These are phyloP conservation scores for Suillus clintonianus DNA, from an alignment of 768 basidiomycete genomes.

Conservation along the genomic window DNA sequence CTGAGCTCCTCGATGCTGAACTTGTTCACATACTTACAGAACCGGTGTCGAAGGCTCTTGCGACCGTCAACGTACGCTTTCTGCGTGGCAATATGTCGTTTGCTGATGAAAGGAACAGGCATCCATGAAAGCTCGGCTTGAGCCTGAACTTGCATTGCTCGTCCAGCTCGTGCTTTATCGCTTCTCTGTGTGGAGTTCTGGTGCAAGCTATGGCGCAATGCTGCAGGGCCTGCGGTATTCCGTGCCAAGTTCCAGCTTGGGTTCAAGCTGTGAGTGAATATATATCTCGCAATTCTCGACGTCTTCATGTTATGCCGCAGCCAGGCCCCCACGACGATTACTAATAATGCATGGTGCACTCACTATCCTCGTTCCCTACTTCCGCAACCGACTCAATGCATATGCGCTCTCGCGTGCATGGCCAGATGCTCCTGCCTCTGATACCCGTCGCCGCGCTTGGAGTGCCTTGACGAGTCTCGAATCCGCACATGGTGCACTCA, in stretches of 20 bases:
- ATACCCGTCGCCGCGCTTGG: slow-evolving; percentile 76
- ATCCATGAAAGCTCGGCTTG: slow-evolving; percentile 59
- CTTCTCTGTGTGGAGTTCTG: slow-evolving; percentile 78
- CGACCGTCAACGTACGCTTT: slow-evolving; percentile 61
- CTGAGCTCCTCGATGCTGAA: slow-evolving; percentile 88
- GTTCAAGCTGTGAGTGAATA: slow-evolving; percentile 20
- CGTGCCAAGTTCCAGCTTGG: slow-evolving; percentile 13
- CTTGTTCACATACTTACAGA: slow-evolving; percentile 79
- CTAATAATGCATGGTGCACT: slow-evolving; percentile 69
- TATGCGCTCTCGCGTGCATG: slow-evolving; percentile 83
- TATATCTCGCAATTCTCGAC: neutral
- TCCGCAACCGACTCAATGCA: slow-evolving; percentile 70
- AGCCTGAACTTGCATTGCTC: slow-evolving; percentile 73
- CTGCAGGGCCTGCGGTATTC: slow-evolving; percentile 76
- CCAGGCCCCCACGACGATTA: slow-evolving; percentile 61
- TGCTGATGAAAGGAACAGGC: slow-evolving; percentile 43
- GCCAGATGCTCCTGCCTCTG: slow-evolving; percentile 87
- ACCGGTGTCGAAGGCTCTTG: slow-evolving; percentile 75
- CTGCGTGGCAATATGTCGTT: slow-evolving; percentile 2
- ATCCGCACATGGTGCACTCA: slow-evolving; percentile 60
- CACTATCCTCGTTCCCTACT: slow-evolving; percentile 76
- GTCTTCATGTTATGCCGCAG: slow-evolving; percentile 43
- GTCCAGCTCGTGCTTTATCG: slow-evolving; percentile 77
- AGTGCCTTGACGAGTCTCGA: slow-evolving; percentile 65
- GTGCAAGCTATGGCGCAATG: slow-evolving; percentile 81